These are phyloP conservation scores for Colletotrichum zoysiae DNA, from an alignment of 2,329 filamentous ascomycete genomes.

Conservation along the genomic window DNA sequence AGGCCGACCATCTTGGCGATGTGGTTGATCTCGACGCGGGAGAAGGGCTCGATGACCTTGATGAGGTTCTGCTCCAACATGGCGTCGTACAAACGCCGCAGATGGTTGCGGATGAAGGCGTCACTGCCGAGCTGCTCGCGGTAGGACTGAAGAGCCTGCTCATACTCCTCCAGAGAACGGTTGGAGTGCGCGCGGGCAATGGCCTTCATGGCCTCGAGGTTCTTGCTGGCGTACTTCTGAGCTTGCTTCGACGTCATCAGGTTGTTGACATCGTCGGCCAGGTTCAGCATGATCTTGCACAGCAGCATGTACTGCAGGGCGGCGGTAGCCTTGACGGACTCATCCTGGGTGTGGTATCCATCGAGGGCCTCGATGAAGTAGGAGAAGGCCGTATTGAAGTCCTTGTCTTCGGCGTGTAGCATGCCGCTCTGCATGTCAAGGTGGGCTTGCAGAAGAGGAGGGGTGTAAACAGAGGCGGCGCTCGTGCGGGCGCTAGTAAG, in stretches of 20 bases:
- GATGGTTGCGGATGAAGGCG: conserved; percentile 95
- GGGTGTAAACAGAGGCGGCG: conserved; percentile 96
- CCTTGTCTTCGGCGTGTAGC: conserved; percentile 97
- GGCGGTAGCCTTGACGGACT: conserved; percentile 89
- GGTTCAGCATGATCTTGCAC: conserved; percentile 99
- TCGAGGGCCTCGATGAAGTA: conserved; percentile 99
- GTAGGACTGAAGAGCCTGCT: conserved; percentile 90
- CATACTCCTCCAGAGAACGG: conserved; percentile 96
- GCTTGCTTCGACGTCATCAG: conserved; percentile 97
- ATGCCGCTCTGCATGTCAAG: conserved; percentile 99
- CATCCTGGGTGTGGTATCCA: conserved; percentile 94
- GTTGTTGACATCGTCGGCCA: conserved; percentile 94
- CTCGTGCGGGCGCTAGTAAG: conserved; percentile 94
- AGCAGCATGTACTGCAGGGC: conserved; percentile 99
- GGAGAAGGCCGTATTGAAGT: conserved; percentile 98
- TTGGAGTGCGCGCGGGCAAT: conserved; percentile 96
- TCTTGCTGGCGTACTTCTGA: conserved; percentile 94
- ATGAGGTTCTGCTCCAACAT: conserved; percentile 99
- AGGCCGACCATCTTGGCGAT: conserved; percentile 98
- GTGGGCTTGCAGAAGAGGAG: conserved; percentile 92
- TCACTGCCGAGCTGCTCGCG: conserved; percentile 94
- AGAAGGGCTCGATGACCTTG: conserved; percentile 99
- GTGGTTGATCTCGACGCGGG: conserved; percentile 94
- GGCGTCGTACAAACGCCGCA: conserved; percentile 94
- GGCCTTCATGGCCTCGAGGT: conserved; percentile 98